Evolutionary conservation across 352 stramenopile genomes (phyloP).

Genomic region (Aphanomyces invadans): DNA sequence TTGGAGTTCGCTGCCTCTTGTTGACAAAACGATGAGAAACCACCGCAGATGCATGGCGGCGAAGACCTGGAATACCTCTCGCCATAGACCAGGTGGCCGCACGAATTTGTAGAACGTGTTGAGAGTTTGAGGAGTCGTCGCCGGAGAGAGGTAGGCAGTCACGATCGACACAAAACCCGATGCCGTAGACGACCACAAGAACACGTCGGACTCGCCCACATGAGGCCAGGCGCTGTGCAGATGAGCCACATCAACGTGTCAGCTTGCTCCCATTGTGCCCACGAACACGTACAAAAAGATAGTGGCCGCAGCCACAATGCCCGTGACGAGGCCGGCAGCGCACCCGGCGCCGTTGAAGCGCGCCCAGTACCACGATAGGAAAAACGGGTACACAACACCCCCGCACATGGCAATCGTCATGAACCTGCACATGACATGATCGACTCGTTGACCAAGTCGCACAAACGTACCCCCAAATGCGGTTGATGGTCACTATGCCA

Average conservation of each 20-base stretch:
- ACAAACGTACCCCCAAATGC: slow-evolving; percentile 42
- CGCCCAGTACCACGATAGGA: slow-evolving; percentile 76
- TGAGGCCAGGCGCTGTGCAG: slow-evolving; percentile 28
- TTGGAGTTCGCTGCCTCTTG: background rate
- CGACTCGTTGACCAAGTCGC: background rate
- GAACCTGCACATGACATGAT: slow-evolving; percentile 28
- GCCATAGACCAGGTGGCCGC: slow-evolving; percentile 50
- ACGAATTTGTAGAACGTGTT: slow-evolving; percentile 63
- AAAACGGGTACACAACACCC: slow-evolving; percentile 62
- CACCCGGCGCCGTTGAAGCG: slow-evolving; percentile 64
- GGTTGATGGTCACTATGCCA: slow-evolving; percentile 66
- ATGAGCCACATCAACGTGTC: no score
- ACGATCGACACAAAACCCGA: slow-evolving; percentile 39
- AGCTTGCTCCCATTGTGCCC: no score
- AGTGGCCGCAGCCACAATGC: slow-evolving; percentile 43
- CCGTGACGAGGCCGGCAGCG: slow-evolving; percentile 42
- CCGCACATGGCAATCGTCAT: slow-evolving; percentile 67
- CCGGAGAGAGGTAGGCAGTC: slow-evolving; percentile 36
- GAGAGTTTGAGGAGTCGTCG: slow-evolving; percentile 42
- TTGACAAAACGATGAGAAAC: background rate
- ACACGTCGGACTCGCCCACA: slow-evolving; percentile 44
- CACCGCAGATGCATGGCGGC: no score
- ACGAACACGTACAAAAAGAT: slow-evolving; percentile 55
- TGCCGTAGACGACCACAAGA: slow-evolving; percentile 53
- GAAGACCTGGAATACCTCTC: no score